Evolutionary conservation across 352 stramenopile species (phyloP).

Genomic region (Pythium plurisporium): DNA sequence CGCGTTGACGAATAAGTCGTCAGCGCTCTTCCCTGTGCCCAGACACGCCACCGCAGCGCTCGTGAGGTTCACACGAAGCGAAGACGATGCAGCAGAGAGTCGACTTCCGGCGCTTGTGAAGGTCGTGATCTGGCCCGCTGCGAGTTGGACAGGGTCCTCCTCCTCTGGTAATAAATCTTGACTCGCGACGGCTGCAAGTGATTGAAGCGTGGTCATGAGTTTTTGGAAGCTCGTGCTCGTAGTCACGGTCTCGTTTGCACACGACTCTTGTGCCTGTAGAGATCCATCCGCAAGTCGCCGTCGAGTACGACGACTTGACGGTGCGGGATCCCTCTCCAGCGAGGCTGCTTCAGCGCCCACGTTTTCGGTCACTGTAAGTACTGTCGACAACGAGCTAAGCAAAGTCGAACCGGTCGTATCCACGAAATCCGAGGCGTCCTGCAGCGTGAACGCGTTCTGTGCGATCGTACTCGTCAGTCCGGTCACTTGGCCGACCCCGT

Average conservation of each 20-base stretch:
- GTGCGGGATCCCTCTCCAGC: not conserved
- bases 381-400: constrained; percentile 37
- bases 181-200: constrained; percentile 47
- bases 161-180: constrained; percentile 42
- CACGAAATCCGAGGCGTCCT: constrained; percentile 36
- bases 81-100: constrained; percentile 2
- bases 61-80: constrained; percentile 45
- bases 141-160: constrained; percentile 24
- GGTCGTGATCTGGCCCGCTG: constrained; percentile 27
- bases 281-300: too few relatives aligned
- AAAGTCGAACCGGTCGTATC: constrained; percentile 37
- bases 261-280: too few relatives aligned
- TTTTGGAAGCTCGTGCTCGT: constrained; percentile 25
- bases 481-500: constrained; percentile 33
- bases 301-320: too few relatives aligned
- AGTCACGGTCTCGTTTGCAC: constrained; percentile 17
- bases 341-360: not conserved
- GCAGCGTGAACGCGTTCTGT: constrained; percentile 38
- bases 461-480: constrained; percentile 38
- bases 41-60: constrained; percentile 39
- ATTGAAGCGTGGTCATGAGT: constrained; percentile 45
- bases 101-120: constrained; percentile 30
- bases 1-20: constrained; percentile 44
- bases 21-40: not conserved
- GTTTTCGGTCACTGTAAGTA: constrained; percentile 25